phyloP scores from a whole-genome alignment of 208 protist genomes.

The Leishmania lainsoni region DNA sequence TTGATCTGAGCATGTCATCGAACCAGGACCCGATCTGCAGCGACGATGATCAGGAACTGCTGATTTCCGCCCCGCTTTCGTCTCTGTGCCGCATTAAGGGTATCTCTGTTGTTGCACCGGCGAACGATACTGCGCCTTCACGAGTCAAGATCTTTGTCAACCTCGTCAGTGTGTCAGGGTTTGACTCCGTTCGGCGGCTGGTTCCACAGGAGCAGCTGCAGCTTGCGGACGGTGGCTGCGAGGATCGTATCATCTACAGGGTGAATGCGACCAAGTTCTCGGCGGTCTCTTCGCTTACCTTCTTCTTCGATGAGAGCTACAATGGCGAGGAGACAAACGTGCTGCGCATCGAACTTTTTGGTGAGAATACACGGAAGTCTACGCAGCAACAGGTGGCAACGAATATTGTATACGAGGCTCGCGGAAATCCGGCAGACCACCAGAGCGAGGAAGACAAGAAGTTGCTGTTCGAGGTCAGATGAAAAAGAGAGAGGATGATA shows the following conservation, averaged over 20 bases:
- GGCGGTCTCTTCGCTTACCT: conserved; percentile 43
- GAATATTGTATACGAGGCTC: conserved; percentile 85
- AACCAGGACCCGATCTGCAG: conserved; percentile 77
- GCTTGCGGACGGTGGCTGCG: conserved; percentile 52
- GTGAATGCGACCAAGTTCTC: conserved; percentile 77
- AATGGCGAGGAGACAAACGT: conserved; percentile 71
- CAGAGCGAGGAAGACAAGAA: conserved; percentile 52
- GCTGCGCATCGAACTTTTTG: conserved; percentile 84
- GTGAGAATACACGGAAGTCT: conserved; percentile 66
- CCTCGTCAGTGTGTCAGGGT: conserved; percentile 60
- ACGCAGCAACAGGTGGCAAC: conserved; percentile 74
- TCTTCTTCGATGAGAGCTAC: conserved; percentile 85
- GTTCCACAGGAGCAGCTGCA: conserved; percentile 76
- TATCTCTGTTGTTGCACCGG: conserved; percentile 65
- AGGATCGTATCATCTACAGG: conserved; percentile 81
- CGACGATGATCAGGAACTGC: conserved; percentile 80
- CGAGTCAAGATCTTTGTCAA: conserved; percentile 85
- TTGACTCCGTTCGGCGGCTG: conserved; percentile 76
- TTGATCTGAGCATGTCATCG: conserved; percentile 43
- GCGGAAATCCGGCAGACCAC: conserved; percentile 88
- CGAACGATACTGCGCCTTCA: conserved; percentile 54
- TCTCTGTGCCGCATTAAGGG: conserved; percentile 67
- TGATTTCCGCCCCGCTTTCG: conserved; percentile 69
- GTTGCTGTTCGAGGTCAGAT: conserved; percentile 33
- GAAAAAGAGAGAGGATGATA: neutral